Conservation (phyloP, 768 basidiomycete species). For the Calocybe gangraenosa region DNA sequence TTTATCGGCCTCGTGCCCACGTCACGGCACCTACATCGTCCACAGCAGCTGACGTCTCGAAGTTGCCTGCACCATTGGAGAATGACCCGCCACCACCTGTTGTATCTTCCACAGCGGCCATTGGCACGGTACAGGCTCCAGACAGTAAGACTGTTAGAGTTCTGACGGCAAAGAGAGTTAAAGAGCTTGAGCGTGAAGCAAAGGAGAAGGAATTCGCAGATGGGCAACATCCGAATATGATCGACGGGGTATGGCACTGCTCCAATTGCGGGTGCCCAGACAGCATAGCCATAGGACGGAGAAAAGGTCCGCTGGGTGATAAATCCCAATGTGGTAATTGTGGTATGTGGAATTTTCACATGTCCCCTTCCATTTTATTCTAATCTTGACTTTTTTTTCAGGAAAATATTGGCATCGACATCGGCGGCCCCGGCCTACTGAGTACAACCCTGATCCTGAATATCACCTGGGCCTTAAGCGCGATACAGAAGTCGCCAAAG, state of each 20-base stretch:
- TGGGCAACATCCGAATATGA: constrained; percentile 76
- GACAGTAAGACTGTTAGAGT: constrained; percentile 46
- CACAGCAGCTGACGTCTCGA: constrained; percentile 62
- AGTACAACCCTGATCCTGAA: constrained; percentile 73
- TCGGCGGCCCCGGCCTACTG: constrained; percentile 72
- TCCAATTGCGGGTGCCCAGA: constrained; percentile 94
- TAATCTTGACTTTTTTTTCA: constrained; percentile 24
- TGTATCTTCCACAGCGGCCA: constrained; percentile 5
- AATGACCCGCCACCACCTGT: constrained; percentile 49
- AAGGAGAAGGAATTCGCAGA: constrained; percentile 82
- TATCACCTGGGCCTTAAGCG: constrained; percentile 56
- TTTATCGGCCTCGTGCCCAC: constrained; percentile 58
- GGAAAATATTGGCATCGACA: constrained; percentile 92
- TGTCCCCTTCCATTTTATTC: constrained; percentile 3
- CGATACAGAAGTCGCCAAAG: constrained; percentile 54
- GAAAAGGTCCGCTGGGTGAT: constrained; percentile 87
- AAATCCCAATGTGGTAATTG: constrained; percentile 92
- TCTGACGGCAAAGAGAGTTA: constrained; percentile 56
- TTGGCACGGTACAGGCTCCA: constrained; percentile 22
- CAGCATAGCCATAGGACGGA: constrained; percentile 74
- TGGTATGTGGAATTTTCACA: constrained; percentile 49
- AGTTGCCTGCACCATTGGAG: constrained; percentile 56
- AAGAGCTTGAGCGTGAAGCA: constrained; percentile 77
- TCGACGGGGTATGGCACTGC: constrained; percentile 91
- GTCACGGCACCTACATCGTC: constrained; percentile 58